phyloP scores from a whole-genome alignment of 495 filamentous ascomycete species.

The Polyplosphaeria fusca region DNA sequence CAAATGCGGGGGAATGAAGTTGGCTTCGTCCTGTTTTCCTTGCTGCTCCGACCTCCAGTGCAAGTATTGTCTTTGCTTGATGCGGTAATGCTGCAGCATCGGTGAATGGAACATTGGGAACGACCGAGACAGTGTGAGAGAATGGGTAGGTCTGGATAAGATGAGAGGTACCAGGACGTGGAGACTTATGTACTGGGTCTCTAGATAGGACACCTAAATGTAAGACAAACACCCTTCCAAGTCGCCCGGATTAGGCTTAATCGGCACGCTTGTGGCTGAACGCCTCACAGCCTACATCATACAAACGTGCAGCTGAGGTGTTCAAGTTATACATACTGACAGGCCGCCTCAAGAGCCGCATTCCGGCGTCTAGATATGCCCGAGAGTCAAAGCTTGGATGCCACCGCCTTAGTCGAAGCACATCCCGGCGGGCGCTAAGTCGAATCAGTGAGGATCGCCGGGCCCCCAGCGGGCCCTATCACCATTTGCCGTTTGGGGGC shows the following conservation, averaged over 20 bases:
- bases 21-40: not conserved
- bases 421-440: no score
- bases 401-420: no score
- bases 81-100: conserved; percentile 22
- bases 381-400: not conserved
- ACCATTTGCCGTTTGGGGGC: conserved; percentile 12
- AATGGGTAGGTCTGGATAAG: no score
- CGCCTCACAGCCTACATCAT: not conserved
- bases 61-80: conserved; percentile 13
- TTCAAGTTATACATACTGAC: not conserved
- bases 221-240: not conserved
- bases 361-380: not conserved
- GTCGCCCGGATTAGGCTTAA: not conserved
- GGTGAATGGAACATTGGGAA: not conserved
- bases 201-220: not conserved
- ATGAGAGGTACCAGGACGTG: not conserved
- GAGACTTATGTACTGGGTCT: not conserved
- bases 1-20: conserved; percentile 8
- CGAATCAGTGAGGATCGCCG: no score
- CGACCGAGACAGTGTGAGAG: not conserved
- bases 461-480: no score
- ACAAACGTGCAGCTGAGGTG: not conserved
- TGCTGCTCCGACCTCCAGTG: conserved; percentile 4
- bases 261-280: not conserved
- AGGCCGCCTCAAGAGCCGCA: not conserved